Evolutionary conservation across 2,329 filamentous ascomycete species (phyloP), one percentile per base, ranked within the genome.

Genomic region (Pseudogymnoascus sp.): DNA sequence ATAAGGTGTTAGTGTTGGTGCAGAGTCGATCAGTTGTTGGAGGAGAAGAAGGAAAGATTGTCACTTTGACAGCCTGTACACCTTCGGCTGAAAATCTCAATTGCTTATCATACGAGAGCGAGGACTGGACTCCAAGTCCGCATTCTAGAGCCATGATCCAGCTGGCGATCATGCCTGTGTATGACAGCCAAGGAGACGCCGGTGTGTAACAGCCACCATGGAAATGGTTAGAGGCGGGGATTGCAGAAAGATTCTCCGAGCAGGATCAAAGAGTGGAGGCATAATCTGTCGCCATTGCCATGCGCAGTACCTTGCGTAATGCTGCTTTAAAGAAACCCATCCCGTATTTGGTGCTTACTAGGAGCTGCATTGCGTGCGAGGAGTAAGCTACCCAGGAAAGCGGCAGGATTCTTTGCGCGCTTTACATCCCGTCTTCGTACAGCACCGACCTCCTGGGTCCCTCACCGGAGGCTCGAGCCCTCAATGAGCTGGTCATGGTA

Each of bases 1-100:
- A 54, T 54, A 54, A 54, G 47, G 47, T 54, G 28, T 54, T 33
- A 54, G 47, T 54, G 28, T 54, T n/a, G 28, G 47, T 54, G 47
- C 47, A 33, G 47, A 33, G 47, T 54, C 9, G n/a, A 54, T 54
- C 47, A 12, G 9, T 54, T 11, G 3, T 33, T 25, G n/a, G 9
- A 33, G 33, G 47, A 33, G 47, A 54, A 33, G 16, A 33, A 6
- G 47, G 47, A 33, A 54, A 54, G 25, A 54, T 54, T 54, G 47
- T 7, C 47, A 33, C 5, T 30, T 8, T 5, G 6, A 54, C 30
- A 28, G 25, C 6, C 9, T 12, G n/a, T 54, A 18, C n/a, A 4
- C 9, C 47, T 54, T 54, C n/a, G n/a, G 25, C 9, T 18, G 47
- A n/a, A 54, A 54, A 54, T 54, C 47, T 33, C 47, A 20, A 20